Conservation (phyloP, 495 filamentous ascomycete genomes). For the Tuber calosporum region DNA sequence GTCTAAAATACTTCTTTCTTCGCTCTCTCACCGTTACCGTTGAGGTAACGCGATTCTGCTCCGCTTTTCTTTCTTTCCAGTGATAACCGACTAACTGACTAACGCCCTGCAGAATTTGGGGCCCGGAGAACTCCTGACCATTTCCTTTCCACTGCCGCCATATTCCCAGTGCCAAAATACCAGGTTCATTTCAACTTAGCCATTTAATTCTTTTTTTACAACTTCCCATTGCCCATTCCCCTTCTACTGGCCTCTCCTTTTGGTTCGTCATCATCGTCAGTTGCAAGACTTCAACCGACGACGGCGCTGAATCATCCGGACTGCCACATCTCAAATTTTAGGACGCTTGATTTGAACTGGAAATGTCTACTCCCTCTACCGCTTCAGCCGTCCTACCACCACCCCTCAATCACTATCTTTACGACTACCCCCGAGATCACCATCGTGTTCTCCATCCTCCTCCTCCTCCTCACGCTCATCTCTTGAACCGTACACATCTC, state of each 20-base stretch:
- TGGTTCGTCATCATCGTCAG: slow-evolving; percentile 21
- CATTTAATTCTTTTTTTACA: slow-evolving; percentile 14
- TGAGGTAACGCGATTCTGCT: not conserved
- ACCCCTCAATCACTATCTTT: slow-evolving; percentile 53
- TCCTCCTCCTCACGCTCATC: slow-evolving; percentile 28
- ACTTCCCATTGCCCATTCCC: slow-evolving; percentile 6
- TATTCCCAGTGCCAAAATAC: slow-evolving; percentile 12
- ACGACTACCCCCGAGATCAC: slow-evolving; percentile 51
- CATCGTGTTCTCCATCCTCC: slow-evolving; percentile 47
- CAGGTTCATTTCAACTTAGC: slow-evolving; percentile 10
- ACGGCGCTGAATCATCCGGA: slow-evolving; percentile 30
- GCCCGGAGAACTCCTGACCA: not conserved
- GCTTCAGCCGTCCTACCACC: slow-evolving; percentile 60
- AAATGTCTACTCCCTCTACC: slow-evolving; percentile 64
- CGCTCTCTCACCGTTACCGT: slow-evolving; percentile 5
- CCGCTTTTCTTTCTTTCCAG: not conserved
- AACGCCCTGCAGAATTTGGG: not conserved
- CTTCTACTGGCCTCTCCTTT: slow-evolving; percentile 12
- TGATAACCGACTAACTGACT: not conserved
- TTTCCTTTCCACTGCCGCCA: not conserved
- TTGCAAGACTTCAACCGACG: slow-evolving; percentile 17
- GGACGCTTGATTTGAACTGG: slow-evolving; percentile 27
- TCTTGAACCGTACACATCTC: slow-evolving; percentile 32
- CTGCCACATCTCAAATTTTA: slow-evolving; percentile 20
- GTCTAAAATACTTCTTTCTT: not conserved